Conservation (phyloP, 768 basidiomycete species). For the Pulveroboletus frians region DNA sequence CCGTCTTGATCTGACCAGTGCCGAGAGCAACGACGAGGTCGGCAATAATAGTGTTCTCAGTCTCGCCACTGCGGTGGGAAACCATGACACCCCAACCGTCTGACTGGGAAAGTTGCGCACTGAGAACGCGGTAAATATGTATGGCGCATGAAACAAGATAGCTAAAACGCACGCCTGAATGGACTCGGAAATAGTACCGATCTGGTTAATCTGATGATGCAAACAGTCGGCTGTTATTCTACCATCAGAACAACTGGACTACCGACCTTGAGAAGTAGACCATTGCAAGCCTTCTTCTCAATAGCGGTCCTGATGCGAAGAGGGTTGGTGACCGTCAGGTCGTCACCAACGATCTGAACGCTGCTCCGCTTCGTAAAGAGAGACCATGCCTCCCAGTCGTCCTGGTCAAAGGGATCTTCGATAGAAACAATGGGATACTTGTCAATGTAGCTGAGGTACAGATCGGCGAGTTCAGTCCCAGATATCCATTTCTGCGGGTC, state of each 20-base stretch:
- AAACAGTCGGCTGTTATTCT: neutral
- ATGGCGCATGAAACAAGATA: neutral
- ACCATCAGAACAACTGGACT: neutral
- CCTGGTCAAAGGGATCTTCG: conserved; percentile 99
- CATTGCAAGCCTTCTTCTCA: conserved; percentile 99
- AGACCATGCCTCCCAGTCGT: conserved; percentile 98
- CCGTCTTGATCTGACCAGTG: conserved; percentile 96
- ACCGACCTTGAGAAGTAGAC: conserved; percentile 86
- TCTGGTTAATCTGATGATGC: conserved; percentile 79
- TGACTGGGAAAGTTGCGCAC: conserved; percentile 91
- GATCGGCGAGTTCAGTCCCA: conserved; percentile 85
- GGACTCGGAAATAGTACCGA: conserved; percentile 97
- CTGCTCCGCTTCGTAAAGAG: conserved; percentile 77
- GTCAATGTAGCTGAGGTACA: conserved; percentile 81
- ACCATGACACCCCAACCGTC: conserved; percentile 99
- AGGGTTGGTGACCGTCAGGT: conserved; percentile 97
- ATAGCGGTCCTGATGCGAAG: conserved; percentile 97
- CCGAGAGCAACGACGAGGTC: conserved; percentile 93
- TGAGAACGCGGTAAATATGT: conserved; percentile 27
- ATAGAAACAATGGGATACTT: conserved; percentile 95
- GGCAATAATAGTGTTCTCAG: conserved; percentile 94
- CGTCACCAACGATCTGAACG: conserved; percentile 93
- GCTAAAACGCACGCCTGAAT: conserved; percentile 82
- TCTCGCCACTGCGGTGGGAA: conserved; percentile 98
- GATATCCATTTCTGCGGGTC: conserved; percentile 96